Evolutionary conservation across 139 green algal genomes (phyloP), one percentile per base, ranked within the genome.

Genomic region (Penium margaritaceum): DNA sequence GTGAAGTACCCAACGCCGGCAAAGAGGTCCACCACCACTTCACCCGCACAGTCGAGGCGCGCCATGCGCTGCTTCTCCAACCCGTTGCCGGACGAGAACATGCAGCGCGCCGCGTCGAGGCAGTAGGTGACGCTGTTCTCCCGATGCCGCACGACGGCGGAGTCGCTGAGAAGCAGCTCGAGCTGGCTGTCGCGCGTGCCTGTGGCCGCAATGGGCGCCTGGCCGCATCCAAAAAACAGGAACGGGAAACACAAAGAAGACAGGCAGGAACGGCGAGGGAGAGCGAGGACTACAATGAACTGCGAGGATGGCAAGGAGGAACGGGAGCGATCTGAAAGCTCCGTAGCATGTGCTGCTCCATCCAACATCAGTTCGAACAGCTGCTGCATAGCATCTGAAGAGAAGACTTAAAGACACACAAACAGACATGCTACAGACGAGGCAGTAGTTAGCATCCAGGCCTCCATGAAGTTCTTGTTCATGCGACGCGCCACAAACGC

Each of bases 1-100:
- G 88, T 90, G 82, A 86, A 94, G 81, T 94, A 94, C 2, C 89
- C 89, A 47, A 94, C 92, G 37, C 89, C 89, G 12, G 84, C 72
- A 71, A 85, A 94, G 21, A 91, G 72, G 77, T 94, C 89, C 3
- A 94, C 84, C 4, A 94, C 74, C 4, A 53, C 75, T 78, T 92
- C 84, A 0, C 81, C 81, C n/a, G n/a, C n/a, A n/a, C n/a, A n/a
- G 32, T 32, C 24, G n/a, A 75, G 33, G 7, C 32, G 27, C 24
- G 69, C 82, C 81, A 94, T 88, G 24, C 89, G 83, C 14, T 70
- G 63, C 65, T 88, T 85, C 82, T 94, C 89, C 7, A 83, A 89
- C 14, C 82, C 85, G 54, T 94, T 94, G 55, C 82, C 84, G 15
- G 76, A 84, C 7, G 77, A 85, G 75, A 88, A 94, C 88, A 94